Evolutionary conservation across 1,284 basidiomycete species (phyloP), one percentile per base, ranked within the genome.

Genomic region (Rhodotorula sp.): DNA sequence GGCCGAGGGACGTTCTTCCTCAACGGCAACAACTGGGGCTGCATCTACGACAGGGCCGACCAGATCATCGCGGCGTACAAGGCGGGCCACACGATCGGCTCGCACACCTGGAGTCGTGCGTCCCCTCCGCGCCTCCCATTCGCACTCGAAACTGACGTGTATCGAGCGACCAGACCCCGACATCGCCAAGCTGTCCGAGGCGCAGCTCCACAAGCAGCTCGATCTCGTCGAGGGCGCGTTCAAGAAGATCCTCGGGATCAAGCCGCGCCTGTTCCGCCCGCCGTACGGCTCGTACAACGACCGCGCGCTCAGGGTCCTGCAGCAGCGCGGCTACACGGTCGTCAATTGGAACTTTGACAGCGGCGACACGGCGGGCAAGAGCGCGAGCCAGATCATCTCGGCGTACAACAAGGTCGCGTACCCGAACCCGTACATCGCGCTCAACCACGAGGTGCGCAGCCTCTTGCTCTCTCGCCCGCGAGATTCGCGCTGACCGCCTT

Each of bases 241-340:
- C 13, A 66, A 67, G 57, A 80, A 79, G 76, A 80, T 80, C 61
- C 60, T 80, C 41, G 79, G 79, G n/a, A 55, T 78, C 60, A 75
- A 77, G 55, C 79, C 79, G 16, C 65, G 70, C 5, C 71, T 69
- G 53, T 80, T 80, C 74, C 72, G 74, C 12, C 44, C 67, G 53
- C 76, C 76, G 3, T 78, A 71, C 65, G 79, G 79, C 1, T 60
- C 64, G 12, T 72, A 70, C 66, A 71, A 75, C 64, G 58, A 68
- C 1, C 66, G 60, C 4, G 55, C 71, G 17, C 64, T 79, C 4
- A 50, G 77, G 42, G 66, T 80, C 13, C 67, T 80, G 25, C 49
- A 66, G 25, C 57, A 77, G 16, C 70, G 77, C 13, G 79, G 80
- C 13, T 79, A 79, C 70, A 77, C 70, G 7, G 71, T 77, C 60